phyloP scores from a whole-genome alignment of 202 grass and related monocot genomes.

The Schoenoplectus triqueter region DNA sequence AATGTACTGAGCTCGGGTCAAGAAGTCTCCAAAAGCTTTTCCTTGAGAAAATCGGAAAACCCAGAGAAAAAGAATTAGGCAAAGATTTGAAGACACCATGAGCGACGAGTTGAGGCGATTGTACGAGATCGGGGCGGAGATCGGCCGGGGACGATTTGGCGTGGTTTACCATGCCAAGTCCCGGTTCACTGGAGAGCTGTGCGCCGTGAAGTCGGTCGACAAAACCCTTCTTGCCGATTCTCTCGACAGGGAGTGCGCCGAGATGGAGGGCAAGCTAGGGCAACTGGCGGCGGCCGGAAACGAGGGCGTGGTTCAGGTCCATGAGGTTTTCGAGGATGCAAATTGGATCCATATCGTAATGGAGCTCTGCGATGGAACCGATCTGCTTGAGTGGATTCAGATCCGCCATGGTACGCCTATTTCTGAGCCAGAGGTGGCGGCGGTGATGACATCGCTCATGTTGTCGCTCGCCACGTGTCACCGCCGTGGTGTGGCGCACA shows the following conservation, averaged over 20 bases:
- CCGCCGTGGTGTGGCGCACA: constrained; percentile 69
- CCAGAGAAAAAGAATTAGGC: neutral
- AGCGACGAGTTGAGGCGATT: constrained; percentile 61
- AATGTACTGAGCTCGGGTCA: too few species aligned
- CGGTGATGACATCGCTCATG: constrained; percentile 51
- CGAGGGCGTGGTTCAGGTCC: constrained; percentile 68
- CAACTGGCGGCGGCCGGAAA: constrained; percentile 66
- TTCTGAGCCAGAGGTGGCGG: constrained; percentile 58
- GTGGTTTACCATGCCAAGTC: constrained; percentile 69
- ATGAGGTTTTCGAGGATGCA: constrained; percentile 82
- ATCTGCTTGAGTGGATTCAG: constrained; percentile 79
- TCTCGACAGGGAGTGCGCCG: constrained; percentile 68
- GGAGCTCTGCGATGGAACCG: constrained; percentile 77
- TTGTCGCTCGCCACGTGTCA: constrained; percentile 73
- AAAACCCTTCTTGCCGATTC: constrained; percentile 62
- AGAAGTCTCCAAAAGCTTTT: too few species aligned
- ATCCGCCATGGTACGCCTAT: constrained; percentile 56
- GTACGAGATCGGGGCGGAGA: constrained; percentile 79
- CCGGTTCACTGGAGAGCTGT: constrained; percentile 68
- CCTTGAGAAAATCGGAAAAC: too few species aligned
- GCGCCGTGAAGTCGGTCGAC: constrained; percentile 88
- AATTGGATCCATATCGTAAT: constrained; percentile 75
- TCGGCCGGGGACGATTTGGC: constrained; percentile 86
- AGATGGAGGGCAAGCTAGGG: constrained; percentile 67
- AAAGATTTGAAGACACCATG: constrained; percentile 42